Evolutionary conservation across 192 early-diverging fungal species (phyloP), one percentile per base, ranked within the genome.

Genomic region (Dispira simplex): DNA sequence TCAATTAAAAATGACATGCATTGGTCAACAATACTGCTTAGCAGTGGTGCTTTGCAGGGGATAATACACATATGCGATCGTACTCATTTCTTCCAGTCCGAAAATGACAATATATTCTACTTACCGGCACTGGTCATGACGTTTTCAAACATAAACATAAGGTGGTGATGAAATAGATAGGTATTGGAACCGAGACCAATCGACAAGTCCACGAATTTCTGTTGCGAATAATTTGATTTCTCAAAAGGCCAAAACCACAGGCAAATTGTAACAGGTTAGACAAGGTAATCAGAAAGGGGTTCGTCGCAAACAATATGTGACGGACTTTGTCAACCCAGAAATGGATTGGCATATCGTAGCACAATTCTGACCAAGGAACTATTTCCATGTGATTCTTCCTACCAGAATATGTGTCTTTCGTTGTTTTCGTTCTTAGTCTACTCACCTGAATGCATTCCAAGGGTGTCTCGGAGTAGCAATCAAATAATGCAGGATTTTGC

Each of bases 101-200:
- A 51, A 4, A 9, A 28, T 45, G 18, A 21, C 39, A 56, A 26
- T 20, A 43, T 11, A 11, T 18, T 49, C 4, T 45, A 46, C 58
- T 23, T 64, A 73, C 75, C 74, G 9, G 85, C 77, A 52, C 80
- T 80, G 64, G 78, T 82, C 91, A 97, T 92, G 26, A 77, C 54
- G 48, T 78, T 77, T 63, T 96, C 93, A 62, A 92, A 77, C 92
- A 96, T 96, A 72, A 79, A 97, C 90, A 93, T 93, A 27, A 98
- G 63, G 68, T 98, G 95, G 66, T 98, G 95, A 64, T 96, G 93
- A 44, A 91, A 80, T 27, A 98, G 91, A 67, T 86, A 87, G 0
- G 78, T 77, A 28, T 86, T 86, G 20, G 90, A 87, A 28, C 95
- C 94, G 66, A 89, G 93, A 2, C 75, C 83, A 8, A 93, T 46